A percentile compares a stretch with the other conserved stretches of the same genome.
These are phyloP conservation scores for Suillus brevipes DNA, from an alignment of 768 basidiomycete species.

Conservation along the genomic window DNA sequence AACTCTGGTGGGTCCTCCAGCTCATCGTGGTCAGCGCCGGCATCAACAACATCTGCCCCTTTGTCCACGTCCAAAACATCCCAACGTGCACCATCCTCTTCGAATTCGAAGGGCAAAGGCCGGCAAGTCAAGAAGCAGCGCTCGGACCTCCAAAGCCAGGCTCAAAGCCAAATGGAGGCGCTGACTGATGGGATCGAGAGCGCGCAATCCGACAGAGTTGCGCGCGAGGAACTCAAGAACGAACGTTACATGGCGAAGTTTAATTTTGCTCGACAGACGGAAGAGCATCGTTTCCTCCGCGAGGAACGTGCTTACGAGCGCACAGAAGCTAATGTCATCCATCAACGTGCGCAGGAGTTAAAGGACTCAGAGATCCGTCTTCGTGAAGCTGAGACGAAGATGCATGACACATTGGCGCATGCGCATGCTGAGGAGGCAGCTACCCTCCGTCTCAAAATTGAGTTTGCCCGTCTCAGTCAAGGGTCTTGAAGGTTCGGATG, in stretches of 20 bases:
- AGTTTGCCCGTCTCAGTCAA: neutral
- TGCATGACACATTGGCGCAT: neutral
- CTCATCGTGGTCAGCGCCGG: no score
- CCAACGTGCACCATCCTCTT: no score
- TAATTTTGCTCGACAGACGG: neutral
- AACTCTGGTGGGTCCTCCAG: no score
- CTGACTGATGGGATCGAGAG: neutral
- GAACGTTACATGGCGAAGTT: neutral
- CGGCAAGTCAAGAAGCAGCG: neutral
- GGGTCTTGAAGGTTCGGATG: neutral
- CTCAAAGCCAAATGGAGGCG: neutral
- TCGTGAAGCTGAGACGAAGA: neutral
- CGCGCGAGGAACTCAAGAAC: neutral
- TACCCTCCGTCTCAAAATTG: neutral
- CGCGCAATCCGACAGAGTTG: neutral
- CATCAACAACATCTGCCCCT: no score
- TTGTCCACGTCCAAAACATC: no score
- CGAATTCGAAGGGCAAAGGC: neutral
- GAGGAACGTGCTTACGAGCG: neutral
- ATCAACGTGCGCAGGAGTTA: no score
- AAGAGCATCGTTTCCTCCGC: neutral
- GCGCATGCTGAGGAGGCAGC: neutral
- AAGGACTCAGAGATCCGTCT: neutral
- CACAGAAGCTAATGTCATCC: no score
- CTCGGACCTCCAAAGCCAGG: neutral